These are phyloP conservation scores for Capsicum pubescens DNA, from an alignment of 257 asterid species.

Conservation along the genomic window DNA sequence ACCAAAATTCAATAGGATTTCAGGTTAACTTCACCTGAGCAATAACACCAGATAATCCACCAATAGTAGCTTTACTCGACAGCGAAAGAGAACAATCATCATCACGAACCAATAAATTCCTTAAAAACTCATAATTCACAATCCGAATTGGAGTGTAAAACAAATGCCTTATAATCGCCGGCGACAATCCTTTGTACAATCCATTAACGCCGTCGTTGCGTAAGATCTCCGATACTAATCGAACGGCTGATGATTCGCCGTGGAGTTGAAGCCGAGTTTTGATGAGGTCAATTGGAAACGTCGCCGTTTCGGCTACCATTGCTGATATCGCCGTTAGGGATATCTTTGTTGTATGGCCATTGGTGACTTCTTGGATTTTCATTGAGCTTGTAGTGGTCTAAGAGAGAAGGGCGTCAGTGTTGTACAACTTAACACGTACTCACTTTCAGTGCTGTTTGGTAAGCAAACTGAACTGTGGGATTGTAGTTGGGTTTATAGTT, in stretches of 20 bases:
- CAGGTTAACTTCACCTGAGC: slow-evolving; percentile 67
- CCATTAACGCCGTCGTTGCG: slow-evolving; percentile 67
- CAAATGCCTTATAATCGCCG: slow-evolving; percentile 72
- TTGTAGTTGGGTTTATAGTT: too few species aligned
- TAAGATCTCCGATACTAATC: slow-evolving; percentile 50
- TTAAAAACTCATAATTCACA: slow-evolving; percentile 74
- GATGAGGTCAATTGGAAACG: slow-evolving; percentile 84
- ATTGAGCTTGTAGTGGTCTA: not conserved
- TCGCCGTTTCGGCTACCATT: slow-evolving; percentile 75
- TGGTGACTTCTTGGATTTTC: not conserved
- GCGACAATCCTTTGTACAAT: slow-evolving; percentile 70
- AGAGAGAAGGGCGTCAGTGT: too few species aligned
- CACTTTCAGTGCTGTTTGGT: too few species aligned
- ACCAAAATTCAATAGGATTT: not conserved
- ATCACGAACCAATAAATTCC: slow-evolving; percentile 45
- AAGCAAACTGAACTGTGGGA: too few species aligned
- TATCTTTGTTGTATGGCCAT: slow-evolving; percentile 39
- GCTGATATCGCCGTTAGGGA: slow-evolving; percentile 76
- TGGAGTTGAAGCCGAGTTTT: slow-evolving; percentile 87
- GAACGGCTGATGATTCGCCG: slow-evolving; percentile 64
- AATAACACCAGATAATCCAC: slow-evolving; percentile 82
- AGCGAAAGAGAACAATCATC: slow-evolving; percentile 52
- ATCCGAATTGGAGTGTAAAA: slow-evolving; percentile 83
- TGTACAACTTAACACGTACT: too few species aligned
- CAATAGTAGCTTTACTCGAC: slow-evolving; percentile 57